Evolutionary conservation across 1,284 basidiomycete species (phyloP), one percentile per base, ranked within the genome.

Genomic region (Bjerkandera adusta): DNA sequence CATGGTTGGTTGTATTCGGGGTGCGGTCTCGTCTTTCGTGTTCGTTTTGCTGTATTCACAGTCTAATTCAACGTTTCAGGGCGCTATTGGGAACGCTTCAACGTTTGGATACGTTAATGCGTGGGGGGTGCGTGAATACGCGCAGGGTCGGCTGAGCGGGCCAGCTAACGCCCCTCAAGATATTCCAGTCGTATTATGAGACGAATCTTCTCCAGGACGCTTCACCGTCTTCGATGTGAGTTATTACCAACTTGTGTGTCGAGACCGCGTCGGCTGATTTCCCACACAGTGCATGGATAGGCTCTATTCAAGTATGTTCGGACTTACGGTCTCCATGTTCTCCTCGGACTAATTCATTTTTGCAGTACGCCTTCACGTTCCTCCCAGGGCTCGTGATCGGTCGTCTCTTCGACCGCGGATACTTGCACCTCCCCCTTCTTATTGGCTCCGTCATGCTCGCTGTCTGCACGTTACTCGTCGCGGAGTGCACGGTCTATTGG

Each of bases 261-360:
- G 25, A 20, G 12, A 13, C 20, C 34, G 7, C 5, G 20, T 11
- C n/a, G n/a, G n/a, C 8, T 25, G 12, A 4, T n/a, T n/a, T n/a
- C n/a, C n/a, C 13, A 35, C n/a, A 1, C 48, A 85, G 82, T 35
- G 75, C 83, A n/a, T 89, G 85, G 85, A 86, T 89, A 48, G 85
- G 85, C 2, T 85, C 84, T 0, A 67, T 85, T 43, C 83, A 87
- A 63, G 79, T 73, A 44, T 16, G 63, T 44, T 25, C 12, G 7
- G 30, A n/a, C 3, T 10, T 12, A 29, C 21, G 34, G 6, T 16
- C 6, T 21, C 18, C 35, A 25, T n/a, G n/a, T n/a, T n/a, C n/a
- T n/a, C 21, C 27, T 7, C 25, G 8, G 13, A 35, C 15, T 44
- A 16, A 43, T 8, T 34, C 18, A 5, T 2, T 22, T 5, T 3